Percentiles rank a stretch among this genome's conserved stretches.
These are phyloP conservation scores for Ligustrum vulgare DNA, from an alignment of 257 asterid genomes.

Conservation along the genomic window DNA sequence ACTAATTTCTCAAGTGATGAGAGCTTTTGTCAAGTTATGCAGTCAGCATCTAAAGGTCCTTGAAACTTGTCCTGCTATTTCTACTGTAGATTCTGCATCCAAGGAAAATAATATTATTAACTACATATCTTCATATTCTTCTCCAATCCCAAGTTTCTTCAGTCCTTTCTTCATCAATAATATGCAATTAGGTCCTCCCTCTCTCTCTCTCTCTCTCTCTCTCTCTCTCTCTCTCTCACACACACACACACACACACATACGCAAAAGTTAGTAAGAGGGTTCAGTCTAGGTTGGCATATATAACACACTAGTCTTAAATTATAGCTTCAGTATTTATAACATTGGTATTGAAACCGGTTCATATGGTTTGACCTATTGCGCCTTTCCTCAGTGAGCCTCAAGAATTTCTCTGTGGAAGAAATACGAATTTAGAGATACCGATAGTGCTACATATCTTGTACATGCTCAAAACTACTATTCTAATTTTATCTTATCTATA, in stretches of 20 bases:
- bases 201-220: too few species aligned
- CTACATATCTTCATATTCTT: background rate
- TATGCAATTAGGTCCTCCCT: background rate
- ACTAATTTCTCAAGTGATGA: too few species aligned
- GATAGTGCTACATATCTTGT: background rate
- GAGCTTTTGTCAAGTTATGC: background rate
- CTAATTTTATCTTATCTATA: background rate
- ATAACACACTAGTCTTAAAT: too few species aligned
- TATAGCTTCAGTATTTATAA: too few species aligned
- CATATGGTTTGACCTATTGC: background rate
- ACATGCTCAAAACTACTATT: background rate
- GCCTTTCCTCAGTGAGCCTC: background rate
- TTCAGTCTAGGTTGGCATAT: background rate
- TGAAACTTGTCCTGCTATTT: background rate
- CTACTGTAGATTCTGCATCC: background rate
- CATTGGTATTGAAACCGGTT: background rate
- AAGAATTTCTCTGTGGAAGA: too few species aligned
- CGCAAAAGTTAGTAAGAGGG: background rate
- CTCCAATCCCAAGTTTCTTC: background rate
- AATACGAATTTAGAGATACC: too few species aligned
- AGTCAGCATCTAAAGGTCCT: background rate
- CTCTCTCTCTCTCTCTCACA: too few species aligned
- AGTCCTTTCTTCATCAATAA: background rate
- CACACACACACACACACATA: background rate
- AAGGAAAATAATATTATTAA: background rate